Base-by-base conservation (phyloP, 495 filamentous ascomycete genomes). In the Penicillium dipodomyicola region DNA sequence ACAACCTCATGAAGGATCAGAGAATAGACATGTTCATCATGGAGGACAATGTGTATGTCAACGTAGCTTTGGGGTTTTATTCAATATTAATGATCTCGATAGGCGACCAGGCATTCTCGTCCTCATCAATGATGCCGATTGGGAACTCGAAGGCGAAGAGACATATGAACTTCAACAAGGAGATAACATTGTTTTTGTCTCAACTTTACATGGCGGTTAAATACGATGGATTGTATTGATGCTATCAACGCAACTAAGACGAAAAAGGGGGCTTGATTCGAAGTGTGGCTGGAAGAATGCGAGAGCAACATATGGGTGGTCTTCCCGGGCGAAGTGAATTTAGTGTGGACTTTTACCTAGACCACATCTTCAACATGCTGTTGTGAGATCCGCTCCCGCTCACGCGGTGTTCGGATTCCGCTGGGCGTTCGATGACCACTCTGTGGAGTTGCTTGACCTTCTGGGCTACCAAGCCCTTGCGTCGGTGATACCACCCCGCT, bases 41-140 rank as follows among this genome's bases (percentile, higher is more conserved):
- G 52, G 89, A 96, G 59, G 84, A 82, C 60, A 86, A 89, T 63
- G 86, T 97, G 94, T 97, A 83, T 61, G 89, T 76, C 29, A 23
- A 42, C 10, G 22, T 11, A n/a, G 4, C 9, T 43, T 40, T 1
- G 5, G 45, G n/a, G 1, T 35, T 48, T 20, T 10, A 32, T 41
- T 23, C 11, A 45, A 25, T 20, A 19, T 58, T 66, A 37, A 65
- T 32, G 8, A n/a, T 14, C 22, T 37, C 9, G 15, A 46, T 62
- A 97, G 94, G 32, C 90, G 95, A 47, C 93, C 94, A 6, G 94
- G 94, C n/a, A 96, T 97, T 64, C 83, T 99, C 46, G 95, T 97
- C 15, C 77, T 99, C 55, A 92, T 99, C 71, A 99, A 99, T 69
- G 93, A 99, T 62, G 87, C 89, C 41, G 94, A 99, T 68, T 99